These are phyloP conservation scores for Globisporangium cylindrosporum DNA, from an alignment of 352 stramenopile species.

Conservation along the genomic window DNA sequence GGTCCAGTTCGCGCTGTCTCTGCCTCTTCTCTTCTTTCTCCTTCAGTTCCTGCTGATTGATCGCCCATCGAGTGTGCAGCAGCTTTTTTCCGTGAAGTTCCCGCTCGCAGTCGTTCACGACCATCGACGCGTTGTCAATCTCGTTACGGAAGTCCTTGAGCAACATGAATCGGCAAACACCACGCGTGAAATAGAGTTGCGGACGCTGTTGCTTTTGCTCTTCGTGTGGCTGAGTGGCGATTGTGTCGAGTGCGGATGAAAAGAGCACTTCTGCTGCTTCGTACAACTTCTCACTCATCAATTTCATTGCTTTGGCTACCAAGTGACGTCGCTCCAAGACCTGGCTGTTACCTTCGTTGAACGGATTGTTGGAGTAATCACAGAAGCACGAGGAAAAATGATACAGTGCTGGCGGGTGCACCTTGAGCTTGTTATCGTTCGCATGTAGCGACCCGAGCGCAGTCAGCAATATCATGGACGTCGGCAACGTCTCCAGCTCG, in stretches of 20 bases:
- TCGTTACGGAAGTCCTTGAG: slow-evolving; percentile 16
- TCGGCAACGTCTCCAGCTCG: slow-evolving; percentile 37
- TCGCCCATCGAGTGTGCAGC: not conserved
- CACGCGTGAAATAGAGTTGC: slow-evolving; percentile 37
- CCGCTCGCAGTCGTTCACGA: slow-evolving; percentile 22
- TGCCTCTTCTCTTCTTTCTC: too few relatives aligned
- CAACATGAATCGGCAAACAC: slow-evolving; percentile 46
- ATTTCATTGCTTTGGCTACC: slow-evolving; percentile 23
- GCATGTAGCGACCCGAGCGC: slow-evolving; percentile 40
- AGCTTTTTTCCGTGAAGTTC: slow-evolving; percentile 19
- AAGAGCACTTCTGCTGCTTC: slow-evolving; percentile 27
- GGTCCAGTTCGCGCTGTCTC: not conserved
- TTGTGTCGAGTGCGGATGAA: slow-evolving; percentile 23
- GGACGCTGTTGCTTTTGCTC: slow-evolving; percentile 22
- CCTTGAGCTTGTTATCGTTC: slow-evolving; percentile 43
- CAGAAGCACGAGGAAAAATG: slow-evolving; percentile 30
- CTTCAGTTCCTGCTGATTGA: slow-evolving; percentile 1
- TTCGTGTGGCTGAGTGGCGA: slow-evolving; percentile 20
- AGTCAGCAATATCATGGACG: slow-evolving; percentile 40
- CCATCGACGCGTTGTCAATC: slow-evolving; percentile 21
- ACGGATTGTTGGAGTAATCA: slow-evolving; percentile 70
- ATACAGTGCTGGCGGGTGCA: slow-evolving; percentile 26
- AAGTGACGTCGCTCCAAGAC: not conserved
- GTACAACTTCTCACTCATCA: slow-evolving; percentile 31
- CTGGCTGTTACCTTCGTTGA: slow-evolving; percentile 18